These are phyloP conservation scores for Solanum habrochaites DNA, from an alignment of 257 asterid genomes.

Conservation along the genomic window DNA sequence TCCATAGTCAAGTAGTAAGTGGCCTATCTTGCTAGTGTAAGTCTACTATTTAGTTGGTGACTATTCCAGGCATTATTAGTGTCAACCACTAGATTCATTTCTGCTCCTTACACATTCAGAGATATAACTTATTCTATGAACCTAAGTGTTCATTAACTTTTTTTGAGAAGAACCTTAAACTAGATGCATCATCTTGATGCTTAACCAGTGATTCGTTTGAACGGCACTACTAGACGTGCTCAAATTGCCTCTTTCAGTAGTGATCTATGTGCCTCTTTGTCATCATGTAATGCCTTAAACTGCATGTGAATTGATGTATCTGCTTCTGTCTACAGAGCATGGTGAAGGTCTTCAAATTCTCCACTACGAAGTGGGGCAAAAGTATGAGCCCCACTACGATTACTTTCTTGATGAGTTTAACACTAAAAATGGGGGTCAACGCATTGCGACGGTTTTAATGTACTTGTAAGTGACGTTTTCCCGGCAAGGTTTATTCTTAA, in stretches of 20 bases:
- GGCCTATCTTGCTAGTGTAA: background rate
- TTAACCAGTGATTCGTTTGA: background rate
- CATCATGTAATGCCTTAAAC: background rate
- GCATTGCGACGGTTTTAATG: slow-evolving; percentile 93
- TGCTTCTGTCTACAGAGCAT: slow-evolving; percentile 45
- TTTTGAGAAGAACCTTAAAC: background rate
- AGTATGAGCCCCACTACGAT: slow-evolving; percentile 92
- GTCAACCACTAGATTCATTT: background rate
- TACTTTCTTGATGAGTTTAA: slow-evolving; percentile 78
- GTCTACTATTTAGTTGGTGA: background rate
- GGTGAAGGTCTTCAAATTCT: slow-evolving; percentile 98
- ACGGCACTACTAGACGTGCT: background rate
- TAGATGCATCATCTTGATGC: background rate
- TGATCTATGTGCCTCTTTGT: background rate
- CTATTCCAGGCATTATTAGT: background rate
- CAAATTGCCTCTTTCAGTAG: background rate
- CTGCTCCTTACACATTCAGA: background rate
- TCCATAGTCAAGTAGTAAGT: background rate
- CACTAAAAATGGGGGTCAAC: slow-evolving; percentile 92
- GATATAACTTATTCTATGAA: background rate
- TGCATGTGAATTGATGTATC: slow-evolving; percentile 1
- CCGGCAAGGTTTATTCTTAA: background rate
- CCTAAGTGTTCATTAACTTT: background rate
- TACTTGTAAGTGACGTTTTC: slow-evolving; percentile 47
- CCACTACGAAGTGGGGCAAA: slow-evolving; percentile 96